Percentiles rank a stretch among this genome's conserved stretches.
These are phyloP conservation scores for Sporopachydermia lactativora DNA, from an alignment of 805 yeast species.

Conservation along the genomic window DNA sequence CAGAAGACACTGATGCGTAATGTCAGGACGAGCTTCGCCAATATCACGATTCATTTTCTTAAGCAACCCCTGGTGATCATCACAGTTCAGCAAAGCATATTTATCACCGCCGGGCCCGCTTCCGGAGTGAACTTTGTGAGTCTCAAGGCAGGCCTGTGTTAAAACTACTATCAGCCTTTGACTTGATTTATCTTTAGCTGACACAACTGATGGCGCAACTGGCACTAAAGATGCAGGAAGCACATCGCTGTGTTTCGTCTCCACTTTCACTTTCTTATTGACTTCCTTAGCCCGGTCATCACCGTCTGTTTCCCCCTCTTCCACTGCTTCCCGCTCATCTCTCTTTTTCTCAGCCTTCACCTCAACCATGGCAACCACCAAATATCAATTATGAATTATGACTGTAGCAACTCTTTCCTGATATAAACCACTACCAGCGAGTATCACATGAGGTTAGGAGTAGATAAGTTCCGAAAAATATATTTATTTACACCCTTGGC, in stretches of 20 bases:
- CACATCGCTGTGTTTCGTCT: neutral
- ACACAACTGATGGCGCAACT: conserved; percentile 66
- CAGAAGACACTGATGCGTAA: conserved; percentile 92
- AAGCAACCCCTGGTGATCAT: conserved; percentile 92
- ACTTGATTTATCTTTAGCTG: conserved; percentile 74
- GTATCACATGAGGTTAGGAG: too few species aligned
- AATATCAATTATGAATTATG: conserved; percentile 5
- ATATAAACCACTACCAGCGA: too few species aligned
- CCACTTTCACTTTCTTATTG: conserved; percentile 15
- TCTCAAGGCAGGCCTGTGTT: conserved; percentile 90
- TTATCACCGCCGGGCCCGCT: conserved; percentile 78
- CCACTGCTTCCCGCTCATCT: neutral
- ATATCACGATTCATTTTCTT: conserved; percentile 96
- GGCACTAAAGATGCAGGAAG: conserved; percentile 73
- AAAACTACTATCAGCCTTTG: conserved; percentile 88
- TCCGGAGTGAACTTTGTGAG: conserved; percentile 68
- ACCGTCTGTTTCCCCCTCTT: conserved; percentile 4
- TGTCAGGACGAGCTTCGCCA: conserved; percentile 98
- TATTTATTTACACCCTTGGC: too few species aligned
- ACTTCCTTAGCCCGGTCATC: conserved; percentile 11
- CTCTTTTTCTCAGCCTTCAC: neutral
- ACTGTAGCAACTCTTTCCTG: neutral
- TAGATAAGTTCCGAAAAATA: too few species aligned
- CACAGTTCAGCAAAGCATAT: conserved; percentile 89
- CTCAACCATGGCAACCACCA: conserved; percentile 7